Percentiles rank a stretch among this genome's conserved stretches.
Conservation (phyloP, 1,284 basidiomycete species). For the Heterobasidion irregulare region DNA sequence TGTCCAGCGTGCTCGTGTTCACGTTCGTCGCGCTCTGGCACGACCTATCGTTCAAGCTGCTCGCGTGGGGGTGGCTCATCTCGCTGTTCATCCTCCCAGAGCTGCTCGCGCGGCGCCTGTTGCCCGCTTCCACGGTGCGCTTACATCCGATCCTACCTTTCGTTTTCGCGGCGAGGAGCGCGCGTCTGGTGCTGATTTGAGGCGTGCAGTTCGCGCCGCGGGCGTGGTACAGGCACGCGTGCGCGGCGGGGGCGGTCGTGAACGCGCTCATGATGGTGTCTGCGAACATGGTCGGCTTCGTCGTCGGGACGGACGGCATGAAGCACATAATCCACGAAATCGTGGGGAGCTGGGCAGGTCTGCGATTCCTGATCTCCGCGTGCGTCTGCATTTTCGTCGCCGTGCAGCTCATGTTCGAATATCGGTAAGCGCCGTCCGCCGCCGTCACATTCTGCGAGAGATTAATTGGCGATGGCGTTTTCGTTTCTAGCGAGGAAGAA, state of each 20-base stretch:
- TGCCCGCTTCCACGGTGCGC: conserved; percentile 58
- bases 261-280: conserved; percentile 90
- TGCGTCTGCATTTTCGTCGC: conserved; percentile 72
- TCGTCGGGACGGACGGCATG: conserved; percentile 83
- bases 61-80: conserved; percentile 97
- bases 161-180: conserved; percentile 38
- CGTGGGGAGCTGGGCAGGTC: conserved; percentile 55
- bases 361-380: conserved; percentile 59
- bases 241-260: conserved; percentile 76
- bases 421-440: conserved; percentile 42
- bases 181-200: conserved; percentile 23
- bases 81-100: conserved; percentile 91
- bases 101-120: conserved; percentile 48
- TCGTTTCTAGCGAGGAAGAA: conserved; percentile 23
- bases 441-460: neutral
- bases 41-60: conserved; percentile 80
- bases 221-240: conserved; percentile 83
- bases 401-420: conserved; percentile 94
- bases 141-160: neutral
- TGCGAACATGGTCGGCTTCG: conserved; percentile 95
- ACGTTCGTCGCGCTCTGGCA: conserved; percentile 99
- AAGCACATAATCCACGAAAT: conserved; percentile 64
- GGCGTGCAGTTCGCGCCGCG: conserved; percentile 49
- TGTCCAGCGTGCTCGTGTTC: conserved; percentile 81
- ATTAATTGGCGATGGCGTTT: neutral